Conservation (phyloP, 139 green algal species). For the Tetradesmus lagerheimii region DNA sequence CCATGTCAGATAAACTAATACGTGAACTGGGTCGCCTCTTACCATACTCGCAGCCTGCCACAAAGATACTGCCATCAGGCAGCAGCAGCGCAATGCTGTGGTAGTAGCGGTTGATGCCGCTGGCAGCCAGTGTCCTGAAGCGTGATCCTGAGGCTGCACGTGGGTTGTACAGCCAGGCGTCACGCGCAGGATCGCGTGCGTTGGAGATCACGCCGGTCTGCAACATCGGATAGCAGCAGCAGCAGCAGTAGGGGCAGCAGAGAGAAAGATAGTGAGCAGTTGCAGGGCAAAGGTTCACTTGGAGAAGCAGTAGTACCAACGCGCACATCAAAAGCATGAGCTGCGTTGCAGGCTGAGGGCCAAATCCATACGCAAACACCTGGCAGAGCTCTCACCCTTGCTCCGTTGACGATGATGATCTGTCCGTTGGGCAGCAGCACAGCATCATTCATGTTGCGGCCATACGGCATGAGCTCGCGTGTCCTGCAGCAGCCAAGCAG, state of each 20-base stretch:
- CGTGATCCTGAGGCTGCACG: neutral
- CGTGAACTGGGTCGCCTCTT: too few species aligned
- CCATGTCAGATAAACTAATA: too few species aligned
- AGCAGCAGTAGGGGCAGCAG: neutral
- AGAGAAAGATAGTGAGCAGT: neutral
- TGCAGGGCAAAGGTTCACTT: neutral
- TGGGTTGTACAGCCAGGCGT: constrained; percentile 34
- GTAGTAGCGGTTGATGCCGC: constrained; percentile 20
- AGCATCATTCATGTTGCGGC: constrained; percentile 20
- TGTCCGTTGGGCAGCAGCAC: constrained; percentile 26
- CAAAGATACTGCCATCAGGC: constrained; percentile 4
- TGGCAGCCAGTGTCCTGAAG: constrained; percentile 22
- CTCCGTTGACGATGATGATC: constrained; percentile 38
- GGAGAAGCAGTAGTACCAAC: neutral
- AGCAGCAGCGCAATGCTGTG: constrained; percentile 35
- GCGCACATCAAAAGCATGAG: too few species aligned
- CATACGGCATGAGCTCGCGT: constrained; percentile 22
- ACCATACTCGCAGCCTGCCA: constrained; percentile 14
- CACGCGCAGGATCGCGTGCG: neutral
- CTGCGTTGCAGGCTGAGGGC: too few species aligned
- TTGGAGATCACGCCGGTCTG: neutral
- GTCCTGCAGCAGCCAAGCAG: too few species aligned
- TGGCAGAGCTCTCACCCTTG: neutral
- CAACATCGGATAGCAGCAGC: neutral
- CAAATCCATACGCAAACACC: too few species aligned